These are phyloP conservation scores for Aspergillus tamarii DNA, from an alignment of 2,329 filamentous ascomycete genomes.

Conservation along the genomic window DNA sequence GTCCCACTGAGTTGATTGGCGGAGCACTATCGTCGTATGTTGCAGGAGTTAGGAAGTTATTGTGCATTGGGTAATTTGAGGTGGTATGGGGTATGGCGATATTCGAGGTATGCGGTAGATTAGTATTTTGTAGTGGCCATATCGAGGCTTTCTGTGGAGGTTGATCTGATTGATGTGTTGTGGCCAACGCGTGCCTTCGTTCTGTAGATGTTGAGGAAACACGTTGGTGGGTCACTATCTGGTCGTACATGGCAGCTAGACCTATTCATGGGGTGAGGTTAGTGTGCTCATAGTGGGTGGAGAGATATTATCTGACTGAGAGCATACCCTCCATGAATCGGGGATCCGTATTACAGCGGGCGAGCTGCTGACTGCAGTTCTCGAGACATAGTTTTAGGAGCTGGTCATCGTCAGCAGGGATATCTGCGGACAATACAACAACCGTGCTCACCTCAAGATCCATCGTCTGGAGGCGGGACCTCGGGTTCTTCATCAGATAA, in stretches of 20 bases:
- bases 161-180: background rate
- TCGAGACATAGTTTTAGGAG: constrained; percentile 18
- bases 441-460: constrained; percentile 12
- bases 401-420: background rate
- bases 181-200: background rate
- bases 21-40: background rate
- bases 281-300: background rate
- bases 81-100: background rate
- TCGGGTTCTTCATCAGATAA: constrained; percentile 18
- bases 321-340: constrained; percentile 14
- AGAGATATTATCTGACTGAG: background rate
- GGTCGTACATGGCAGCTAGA: constrained; percentile 15
- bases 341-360: constrained; percentile 7
- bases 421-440: background rate
- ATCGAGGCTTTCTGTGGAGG: background rate
- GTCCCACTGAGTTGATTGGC: background rate
- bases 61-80: background rate
- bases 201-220: background rate
- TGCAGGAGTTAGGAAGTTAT: background rate
- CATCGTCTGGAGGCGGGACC: constrained; percentile 9
- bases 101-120: background rate
- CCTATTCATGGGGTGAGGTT: background rate
- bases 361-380: constrained; percentile 9
- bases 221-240: constrained; percentile 4
- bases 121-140: background rate